Percentiles rank a stretch among this genome's conserved stretches.
Conservation (phyloP, 2,329 filamentous ascomycete genomes). For the Trichophyton simii region DNA sequence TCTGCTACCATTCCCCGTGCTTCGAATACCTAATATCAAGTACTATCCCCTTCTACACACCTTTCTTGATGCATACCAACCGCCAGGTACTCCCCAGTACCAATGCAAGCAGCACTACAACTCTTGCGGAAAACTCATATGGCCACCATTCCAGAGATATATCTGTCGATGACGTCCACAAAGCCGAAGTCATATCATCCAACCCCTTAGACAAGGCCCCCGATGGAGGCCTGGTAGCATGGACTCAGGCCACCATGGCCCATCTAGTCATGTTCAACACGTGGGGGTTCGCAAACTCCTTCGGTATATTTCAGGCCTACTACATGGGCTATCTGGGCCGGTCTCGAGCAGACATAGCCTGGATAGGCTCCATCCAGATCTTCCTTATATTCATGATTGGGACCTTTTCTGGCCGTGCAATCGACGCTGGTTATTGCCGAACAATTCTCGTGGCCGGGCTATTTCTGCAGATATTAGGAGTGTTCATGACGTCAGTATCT, state of each 20-base stretch:
- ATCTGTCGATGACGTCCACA: background rate
- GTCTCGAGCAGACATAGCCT: conserved; percentile 39
- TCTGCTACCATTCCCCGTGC: background rate
- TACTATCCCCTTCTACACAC: background rate
- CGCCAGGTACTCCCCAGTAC: background rate
- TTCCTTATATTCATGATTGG: conserved; percentile 40
- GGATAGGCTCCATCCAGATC: conserved; percentile 42
- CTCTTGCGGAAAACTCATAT: background rate
- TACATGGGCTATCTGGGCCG: conserved; percentile 34
- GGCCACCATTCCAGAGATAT: background rate
- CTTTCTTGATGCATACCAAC: background rate
- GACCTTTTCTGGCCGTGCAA: conserved; percentile 39
- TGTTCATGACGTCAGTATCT: conserved; percentile 40
- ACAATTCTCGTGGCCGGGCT: conserved; percentile 21
- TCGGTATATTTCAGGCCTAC: conserved; percentile 44
- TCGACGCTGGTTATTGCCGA: conserved; percentile 41
- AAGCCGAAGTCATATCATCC: background rate
- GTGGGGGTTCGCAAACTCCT: conserved; percentile 43
- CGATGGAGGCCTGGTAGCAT: conserved; percentile 43
- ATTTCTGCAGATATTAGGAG: conserved; percentile 35
- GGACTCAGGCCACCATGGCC: conserved; percentile 42
- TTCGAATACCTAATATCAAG: background rate
- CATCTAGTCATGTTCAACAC: conserved; percentile 47
- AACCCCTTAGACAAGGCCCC: conserved; percentile 18
- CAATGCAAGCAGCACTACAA: background rate